Percentiles rank a stretch among this genome's conserved stretches.
Evolutionary conservation across 2,329 filamentous ascomycete genomes (phyloP).

Genomic region (Herpomyces periplanetae): DNA sequence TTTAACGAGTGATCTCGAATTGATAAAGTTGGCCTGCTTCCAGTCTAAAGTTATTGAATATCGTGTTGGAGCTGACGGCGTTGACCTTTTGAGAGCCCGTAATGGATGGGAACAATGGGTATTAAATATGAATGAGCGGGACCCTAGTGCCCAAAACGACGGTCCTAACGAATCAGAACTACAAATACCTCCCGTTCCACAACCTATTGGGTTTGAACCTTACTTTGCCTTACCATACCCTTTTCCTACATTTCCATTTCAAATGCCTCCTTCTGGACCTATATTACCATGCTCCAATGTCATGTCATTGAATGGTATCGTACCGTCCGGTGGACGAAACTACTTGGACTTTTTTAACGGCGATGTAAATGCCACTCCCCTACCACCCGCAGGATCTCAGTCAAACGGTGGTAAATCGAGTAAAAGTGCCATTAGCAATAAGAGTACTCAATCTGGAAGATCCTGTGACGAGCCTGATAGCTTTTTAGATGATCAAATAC

Average conservation of each 20-base stretch:
- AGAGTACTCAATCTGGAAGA: constrained; percentile 2
- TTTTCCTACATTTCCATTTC: neutral
- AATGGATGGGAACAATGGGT: constrained; percentile 49
- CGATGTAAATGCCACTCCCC: constrained; percentile 9
- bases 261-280: neutral
- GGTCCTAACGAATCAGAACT: constrained; percentile 13
- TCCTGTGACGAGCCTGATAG: constrained; percentile 6
- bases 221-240: neutral
- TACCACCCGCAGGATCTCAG: constrained; percentile 20
- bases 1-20: constrained; percentile 26
- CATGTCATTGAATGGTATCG: constrained; percentile 5
- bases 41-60: constrained; percentile 33
- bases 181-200: constrained; percentile 8
- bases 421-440: constrained; percentile 2
- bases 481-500: constrained; percentile 14
- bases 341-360: constrained; percentile 4
- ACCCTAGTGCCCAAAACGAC: constrained; percentile 28
- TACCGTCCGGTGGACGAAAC: constrained; percentile 4
- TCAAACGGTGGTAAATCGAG: constrained; percentile 7
- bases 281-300: constrained; percentile 1
- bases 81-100: constrained; percentile 33
- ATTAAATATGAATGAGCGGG: constrained; percentile 25
- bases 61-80: constrained; percentile 28
- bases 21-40: constrained; percentile 33
- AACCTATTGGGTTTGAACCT: constrained; percentile 7